Base-by-base conservation (phyloP, 768 basidiomycete genomes). In the Boletus tylopilopsis region DNA sequence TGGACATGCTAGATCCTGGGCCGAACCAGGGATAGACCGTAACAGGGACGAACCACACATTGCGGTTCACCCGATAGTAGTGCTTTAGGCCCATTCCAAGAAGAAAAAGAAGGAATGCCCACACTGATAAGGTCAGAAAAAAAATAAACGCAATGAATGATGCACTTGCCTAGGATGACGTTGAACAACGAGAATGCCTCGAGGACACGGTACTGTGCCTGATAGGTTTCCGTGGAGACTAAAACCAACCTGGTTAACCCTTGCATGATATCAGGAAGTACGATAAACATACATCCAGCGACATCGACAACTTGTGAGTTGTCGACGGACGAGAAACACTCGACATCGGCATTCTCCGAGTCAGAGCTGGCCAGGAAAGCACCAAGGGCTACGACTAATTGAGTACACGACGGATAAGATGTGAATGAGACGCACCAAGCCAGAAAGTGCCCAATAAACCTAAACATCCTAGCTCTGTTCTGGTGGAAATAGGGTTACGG, bases 161-260 rank as follows among this genome's bases (percentile, higher is more conserved):
- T 19, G 21, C 6, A 73, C 84, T 50, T 67, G 85, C 89, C 71
- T 5, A 92, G 75, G 36, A 76, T 74, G 42, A 85, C 81, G 59
- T 90, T 91, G 66, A 92, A 81, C 47, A 91, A 68, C 6, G 90
- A 81, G 68, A 91, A 91, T 16, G 84, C 80, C 66, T 83, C 87
- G 51, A 92, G 73, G 18, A 90, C 89, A 24, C 84, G 81, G 64
- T 90, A 91, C 73, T 90, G 90, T n/a, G 89, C 88, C 56, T 90
- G 90, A 65, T 85, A 92, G 52, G 87, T 87, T 59, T 89, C 85
- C 21, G 88, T 90, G 48, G 87, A 82, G 70, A 90, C 90, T 91
- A 15, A 30, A 12, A 59, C 16, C 18, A 9, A 25, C 33, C 47
- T 42, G 21, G 34, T 57, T 37, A 32, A 49, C 58, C 37, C 41